These are phyloP conservation scores for Platanus orientalis DNA, from an alignment of 164 flowering plant genomes.

Conservation along the genomic window DNA sequence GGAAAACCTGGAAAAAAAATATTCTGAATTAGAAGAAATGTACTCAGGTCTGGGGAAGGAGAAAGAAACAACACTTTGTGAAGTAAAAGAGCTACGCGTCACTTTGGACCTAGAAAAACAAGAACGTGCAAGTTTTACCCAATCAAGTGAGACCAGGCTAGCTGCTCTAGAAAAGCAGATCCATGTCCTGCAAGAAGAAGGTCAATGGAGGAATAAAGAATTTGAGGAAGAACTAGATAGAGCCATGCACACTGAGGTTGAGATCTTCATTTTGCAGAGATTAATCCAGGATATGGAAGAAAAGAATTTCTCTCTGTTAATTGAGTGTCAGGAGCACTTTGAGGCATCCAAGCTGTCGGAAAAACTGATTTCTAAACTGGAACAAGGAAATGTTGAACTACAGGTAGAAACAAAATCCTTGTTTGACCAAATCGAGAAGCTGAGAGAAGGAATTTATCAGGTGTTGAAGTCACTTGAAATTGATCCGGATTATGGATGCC, in stretches of 20 bases:
- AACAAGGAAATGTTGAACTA: conserved; percentile 60
- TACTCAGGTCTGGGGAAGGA: conserved; percentile 55
- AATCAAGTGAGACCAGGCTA: conserved; percentile 43
- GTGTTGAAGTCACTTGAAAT: conserved; percentile 6
- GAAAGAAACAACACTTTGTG: conserved; percentile 35
- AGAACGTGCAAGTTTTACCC: conserved; percentile 38
- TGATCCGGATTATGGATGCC: conserved; percentile 1
- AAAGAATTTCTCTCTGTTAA: conserved; percentile 42
- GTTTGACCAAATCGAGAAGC: conserved; percentile 49
- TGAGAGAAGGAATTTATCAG: conserved; percentile 13
- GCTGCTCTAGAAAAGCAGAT: conserved; percentile 48
- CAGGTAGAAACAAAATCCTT: conserved; percentile 60
- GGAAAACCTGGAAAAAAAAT: conserved; percentile 49
- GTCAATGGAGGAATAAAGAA: conserved; percentile 41
- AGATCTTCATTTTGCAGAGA: conserved; percentile 65
- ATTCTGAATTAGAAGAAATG: conserved; percentile 49
- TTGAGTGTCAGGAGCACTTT: conserved; percentile 60
- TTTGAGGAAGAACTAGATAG: conserved; percentile 66
- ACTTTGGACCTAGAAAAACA: conserved; percentile 50
- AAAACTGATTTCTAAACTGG: conserved; percentile 55
- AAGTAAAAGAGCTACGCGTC: conserved; percentile 48
- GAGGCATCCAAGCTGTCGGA: conserved; percentile 57
- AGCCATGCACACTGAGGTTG: conserved; percentile 65
- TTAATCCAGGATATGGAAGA: conserved; percentile 63
- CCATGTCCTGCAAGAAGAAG: conserved; percentile 51